Evolutionary conservation across 352 stramenopile genomes (phyloP).

Genomic region (Saprolegnia diclina): DNA sequence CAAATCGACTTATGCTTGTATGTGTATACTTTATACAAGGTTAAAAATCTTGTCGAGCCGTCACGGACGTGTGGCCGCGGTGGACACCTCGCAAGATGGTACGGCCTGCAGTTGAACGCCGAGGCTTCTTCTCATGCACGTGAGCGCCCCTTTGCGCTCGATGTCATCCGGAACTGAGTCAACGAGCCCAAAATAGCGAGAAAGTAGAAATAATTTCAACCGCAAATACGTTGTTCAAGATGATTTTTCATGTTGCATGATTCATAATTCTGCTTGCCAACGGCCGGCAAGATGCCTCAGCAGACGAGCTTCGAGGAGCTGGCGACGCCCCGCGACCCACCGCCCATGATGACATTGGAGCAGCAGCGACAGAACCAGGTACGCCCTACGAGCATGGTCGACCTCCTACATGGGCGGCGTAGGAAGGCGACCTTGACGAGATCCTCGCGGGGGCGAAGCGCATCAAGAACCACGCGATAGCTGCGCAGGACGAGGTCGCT

Average conservation of each 20-base stretch:
- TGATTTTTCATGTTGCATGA: too few species aligned
- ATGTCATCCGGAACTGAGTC: too few species aligned
- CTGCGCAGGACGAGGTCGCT: slow-evolving; percentile 53
- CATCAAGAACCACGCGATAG: slow-evolving; percentile 49
- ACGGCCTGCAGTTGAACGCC: too few species aligned
- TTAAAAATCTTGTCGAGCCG: neutral
- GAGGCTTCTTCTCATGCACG: too few species aligned
- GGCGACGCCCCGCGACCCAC: neutral
- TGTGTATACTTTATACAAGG: neutral
- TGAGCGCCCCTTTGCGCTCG: too few species aligned
- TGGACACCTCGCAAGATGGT: too few species aligned
- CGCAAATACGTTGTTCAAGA: too few species aligned
- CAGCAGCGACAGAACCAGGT: slow-evolving; percentile 22
- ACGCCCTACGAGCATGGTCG: neutral
- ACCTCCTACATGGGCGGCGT: neutral
- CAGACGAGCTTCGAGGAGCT: slow-evolving; percentile 10
- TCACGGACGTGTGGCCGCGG: neutral
- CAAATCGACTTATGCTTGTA: neutral
- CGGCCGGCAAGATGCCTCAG: too few species aligned
- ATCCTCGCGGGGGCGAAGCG: slow-evolving; percentile 45
- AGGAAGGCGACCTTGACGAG: slow-evolving; percentile 57
- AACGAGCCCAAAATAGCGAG: too few species aligned
- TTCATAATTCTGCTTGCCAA: too few species aligned
- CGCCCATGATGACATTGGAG: slow-evolving; percentile 15
- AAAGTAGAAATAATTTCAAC: too few species aligned